phyloP scores from a whole-genome alignment of 2,329 filamentous ascomycete genomes.

The Fusarium liriodendri region DNA sequence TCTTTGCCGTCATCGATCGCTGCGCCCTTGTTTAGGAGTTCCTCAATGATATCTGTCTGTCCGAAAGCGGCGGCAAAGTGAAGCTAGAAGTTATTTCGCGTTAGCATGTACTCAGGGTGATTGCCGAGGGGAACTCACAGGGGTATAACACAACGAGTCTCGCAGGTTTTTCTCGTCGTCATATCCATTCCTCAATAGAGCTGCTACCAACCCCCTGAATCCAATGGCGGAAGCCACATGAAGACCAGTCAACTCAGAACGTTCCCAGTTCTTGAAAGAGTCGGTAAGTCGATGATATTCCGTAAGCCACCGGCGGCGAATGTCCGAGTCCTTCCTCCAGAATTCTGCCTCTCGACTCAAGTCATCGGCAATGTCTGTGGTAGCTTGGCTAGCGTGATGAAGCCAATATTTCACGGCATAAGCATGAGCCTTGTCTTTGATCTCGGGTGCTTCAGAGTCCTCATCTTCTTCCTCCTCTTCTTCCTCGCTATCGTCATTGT shows the following conservation, averaged over 20 bases:
- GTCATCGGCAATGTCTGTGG: slow-evolving; percentile 54
- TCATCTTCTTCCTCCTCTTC: slow-evolving; percentile 31
- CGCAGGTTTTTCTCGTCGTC: slow-evolving; percentile 47
- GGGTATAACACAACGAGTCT: slow-evolving; percentile 48
- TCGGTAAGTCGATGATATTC: slow-evolving; percentile 48
- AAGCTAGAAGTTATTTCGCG: background rate
- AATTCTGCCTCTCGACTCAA: slow-evolving; percentile 53
- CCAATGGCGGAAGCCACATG: slow-evolving; percentile 54
- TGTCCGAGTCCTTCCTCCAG: slow-evolving; percentile 50
- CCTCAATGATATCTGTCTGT: slow-evolving; percentile 18
- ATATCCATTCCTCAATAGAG: slow-evolving; percentile 52
- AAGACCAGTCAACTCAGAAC: slow-evolving; percentile 48
- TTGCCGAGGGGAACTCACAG: slow-evolving; percentile 41
- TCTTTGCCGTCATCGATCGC: slow-evolving; percentile 46
- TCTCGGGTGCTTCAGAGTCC: slow-evolving; percentile 44
- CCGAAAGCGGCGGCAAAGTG: slow-evolving; percentile 28
- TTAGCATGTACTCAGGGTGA: slow-evolving; percentile 41
- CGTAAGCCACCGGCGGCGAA: slow-evolving; percentile 53
- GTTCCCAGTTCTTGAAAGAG: slow-evolving; percentile 46
- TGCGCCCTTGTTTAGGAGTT: slow-evolving; percentile 23
- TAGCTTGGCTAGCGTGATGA: slow-evolving; percentile 55
- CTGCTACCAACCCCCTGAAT: slow-evolving; percentile 51
- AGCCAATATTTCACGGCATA: slow-evolving; percentile 57
- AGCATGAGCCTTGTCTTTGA: slow-evolving; percentile 42
- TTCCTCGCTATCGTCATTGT: slow-evolving; percentile 19